These are phyloP conservation scores for Fusarium pseudocircinatum DNA, from an alignment of 2,329 filamentous ascomycete species.

Conservation along the genomic window DNA sequence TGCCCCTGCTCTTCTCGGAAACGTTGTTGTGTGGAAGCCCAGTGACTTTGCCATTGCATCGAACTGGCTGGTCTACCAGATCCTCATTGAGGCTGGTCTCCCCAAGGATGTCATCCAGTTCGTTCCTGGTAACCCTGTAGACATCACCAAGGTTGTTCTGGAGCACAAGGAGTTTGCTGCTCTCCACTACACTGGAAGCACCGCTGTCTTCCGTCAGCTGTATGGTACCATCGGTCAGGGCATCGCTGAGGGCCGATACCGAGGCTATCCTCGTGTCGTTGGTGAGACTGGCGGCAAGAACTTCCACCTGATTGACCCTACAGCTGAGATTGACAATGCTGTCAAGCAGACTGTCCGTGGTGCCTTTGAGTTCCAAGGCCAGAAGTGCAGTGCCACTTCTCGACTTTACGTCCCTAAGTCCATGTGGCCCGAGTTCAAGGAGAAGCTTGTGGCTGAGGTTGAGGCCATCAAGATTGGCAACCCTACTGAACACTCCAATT, in stretches of 20 bases:
- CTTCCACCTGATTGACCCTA: slow-evolving; percentile 84
- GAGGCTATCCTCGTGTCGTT: slow-evolving; percentile 86
- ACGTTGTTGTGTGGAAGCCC: slow-evolving; percentile 98
- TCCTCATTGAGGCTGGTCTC: slow-evolving; percentile 89
- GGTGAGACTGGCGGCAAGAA: slow-evolving; percentile 95
- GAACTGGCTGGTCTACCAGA: slow-evolving; percentile 90
- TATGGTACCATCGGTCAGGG: slow-evolving; percentile 87
- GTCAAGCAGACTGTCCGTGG: slow-evolving; percentile 84
- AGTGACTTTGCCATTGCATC: slow-evolving; percentile 88
- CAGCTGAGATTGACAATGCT: slow-evolving; percentile 81
- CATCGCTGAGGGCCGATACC: slow-evolving; percentile 83
- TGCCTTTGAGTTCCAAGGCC: slow-evolving; percentile 90
- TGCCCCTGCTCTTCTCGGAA: slow-evolving; percentile 87
- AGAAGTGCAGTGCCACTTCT: slow-evolving; percentile 90
- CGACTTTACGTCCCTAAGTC: slow-evolving; percentile 82
- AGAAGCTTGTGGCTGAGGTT: slow-evolving; percentile 73
- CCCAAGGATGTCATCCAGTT: slow-evolving; percentile 93
- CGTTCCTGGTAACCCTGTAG: slow-evolving; percentile 85
- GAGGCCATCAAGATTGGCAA: slow-evolving; percentile 75
- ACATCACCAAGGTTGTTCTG: slow-evolving; percentile 82
- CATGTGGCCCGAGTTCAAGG: slow-evolving; percentile 76
- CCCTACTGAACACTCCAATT: slow-evolving; percentile 76
- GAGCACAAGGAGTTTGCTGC: slow-evolving; percentile 83
- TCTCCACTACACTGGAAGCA: slow-evolving; percentile 96
- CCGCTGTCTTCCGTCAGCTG: slow-evolving; percentile 86